Evolutionary conservation across 306 rosid species (phyloP).

Genomic region (Comarum palustre): DNA sequence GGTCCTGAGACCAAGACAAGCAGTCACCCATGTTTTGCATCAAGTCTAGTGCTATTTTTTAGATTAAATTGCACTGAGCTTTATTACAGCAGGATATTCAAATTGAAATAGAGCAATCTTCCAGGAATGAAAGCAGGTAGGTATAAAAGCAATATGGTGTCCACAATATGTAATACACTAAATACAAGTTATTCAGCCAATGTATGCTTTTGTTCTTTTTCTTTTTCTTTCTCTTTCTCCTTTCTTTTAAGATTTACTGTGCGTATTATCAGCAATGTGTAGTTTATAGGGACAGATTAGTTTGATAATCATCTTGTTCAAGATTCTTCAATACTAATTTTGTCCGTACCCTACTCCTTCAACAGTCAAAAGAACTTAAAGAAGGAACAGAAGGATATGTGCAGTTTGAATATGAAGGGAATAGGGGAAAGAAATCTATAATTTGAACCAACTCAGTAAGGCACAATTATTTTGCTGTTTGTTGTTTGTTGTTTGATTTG

Average conservation of each 20-base stretch:
- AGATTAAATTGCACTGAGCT: constrained; percentile 24
- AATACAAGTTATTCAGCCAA: constrained; percentile 23
- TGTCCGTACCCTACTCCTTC: neutral
- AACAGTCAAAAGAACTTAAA: constrained; percentile 7
- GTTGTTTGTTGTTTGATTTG: neutral
- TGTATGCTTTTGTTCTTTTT: neutral
- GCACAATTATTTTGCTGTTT: neutral
- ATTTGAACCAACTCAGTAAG: neutral
- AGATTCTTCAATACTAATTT: neutral
- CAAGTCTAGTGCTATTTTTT: constrained; percentile 33
- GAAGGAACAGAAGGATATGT: neutral
- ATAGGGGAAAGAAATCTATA: neutral
- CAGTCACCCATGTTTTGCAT: constrained; percentile 29
- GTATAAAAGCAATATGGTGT: constrained; percentile 29
- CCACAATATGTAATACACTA: constrained; percentile 34
- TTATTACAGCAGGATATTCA: constrained; percentile 20
- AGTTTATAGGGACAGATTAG: constrained; percentile 22
- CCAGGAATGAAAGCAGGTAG: constrained; percentile 25
- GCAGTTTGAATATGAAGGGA: neutral
- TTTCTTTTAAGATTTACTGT: constrained; percentile 24
- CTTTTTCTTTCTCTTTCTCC: neutral
- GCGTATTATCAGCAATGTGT: constrained; percentile 18
- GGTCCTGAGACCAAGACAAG: constrained; percentile 29
- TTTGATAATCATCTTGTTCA: constrained; percentile 1
- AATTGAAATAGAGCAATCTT: constrained; percentile 24